phyloP scores from a whole-genome alignment of 2,329 filamentous ascomycete species.

The Bisporella sp. region DNA sequence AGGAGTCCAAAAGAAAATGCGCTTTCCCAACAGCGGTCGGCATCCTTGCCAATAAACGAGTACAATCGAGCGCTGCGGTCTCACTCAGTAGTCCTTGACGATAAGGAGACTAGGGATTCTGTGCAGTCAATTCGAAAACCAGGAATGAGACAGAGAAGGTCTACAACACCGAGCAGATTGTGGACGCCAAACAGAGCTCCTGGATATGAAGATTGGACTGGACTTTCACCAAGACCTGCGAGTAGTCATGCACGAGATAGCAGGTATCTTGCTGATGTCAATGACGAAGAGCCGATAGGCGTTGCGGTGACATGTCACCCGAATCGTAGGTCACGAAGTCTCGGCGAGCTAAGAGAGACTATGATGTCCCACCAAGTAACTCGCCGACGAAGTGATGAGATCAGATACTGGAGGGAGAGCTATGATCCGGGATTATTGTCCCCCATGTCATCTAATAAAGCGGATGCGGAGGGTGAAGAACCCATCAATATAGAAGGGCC shows the following conservation, averaged over 20 bases:
- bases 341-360: constrained; percentile 45
- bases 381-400: constrained; percentile 55
- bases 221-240: constrained; percentile 54
- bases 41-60: constrained; percentile 53
- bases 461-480: constrained; percentile 32
- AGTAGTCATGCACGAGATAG: constrained; percentile 48
- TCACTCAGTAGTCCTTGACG: constrained; percentile 51
- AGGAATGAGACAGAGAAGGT: constrained; percentile 31
- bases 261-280: constrained; percentile 24
- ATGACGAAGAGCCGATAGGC: constrained; percentile 1
- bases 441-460: constrained; percentile 40
- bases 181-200: constrained; percentile 31
- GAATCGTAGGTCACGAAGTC: constrained; percentile 51
- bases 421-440: constrained; percentile 46
- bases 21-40: constrained; percentile 43
- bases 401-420: constrained; percentile 57
- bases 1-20: constrained; percentile 28
- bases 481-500: constrained; percentile 12
- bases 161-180: constrained; percentile 35
- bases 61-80: constrained; percentile 54
- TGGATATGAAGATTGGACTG: constrained; percentile 39
- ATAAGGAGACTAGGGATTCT: constrained; percentile 19
- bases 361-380: constrained; percentile 27
- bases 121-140: neutral
- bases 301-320: constrained; percentile 33